Conservation (phyloP, 2,329 filamentous ascomycete species). For the Aspergillus brunneoviolaceus region DNA sequence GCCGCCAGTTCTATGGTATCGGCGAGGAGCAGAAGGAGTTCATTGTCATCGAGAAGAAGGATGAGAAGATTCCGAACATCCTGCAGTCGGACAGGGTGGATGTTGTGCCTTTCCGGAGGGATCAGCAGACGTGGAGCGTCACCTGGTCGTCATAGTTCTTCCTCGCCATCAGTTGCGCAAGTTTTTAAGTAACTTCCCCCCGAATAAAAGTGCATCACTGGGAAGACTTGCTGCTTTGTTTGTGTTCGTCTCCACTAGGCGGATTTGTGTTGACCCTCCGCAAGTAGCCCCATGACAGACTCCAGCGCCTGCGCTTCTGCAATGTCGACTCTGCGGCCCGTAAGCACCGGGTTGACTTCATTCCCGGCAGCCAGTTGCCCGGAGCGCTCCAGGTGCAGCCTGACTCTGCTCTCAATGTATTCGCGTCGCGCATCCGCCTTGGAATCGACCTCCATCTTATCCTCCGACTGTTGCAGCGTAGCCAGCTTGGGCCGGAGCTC, state of each 20-base stretch:
- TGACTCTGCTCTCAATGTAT: conserved; percentile 80
- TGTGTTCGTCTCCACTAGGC: conserved; percentile 10
- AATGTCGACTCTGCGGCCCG: conserved; percentile 40
- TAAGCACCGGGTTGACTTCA: conserved; percentile 35
- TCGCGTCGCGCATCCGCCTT: conserved; percentile 71
- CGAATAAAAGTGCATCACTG: neutral
- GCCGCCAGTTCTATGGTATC: conserved; percentile 59
- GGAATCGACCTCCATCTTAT: conserved; percentile 45
- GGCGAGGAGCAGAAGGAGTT: conserved; percentile 48
- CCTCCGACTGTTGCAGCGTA: conserved; percentile 38
- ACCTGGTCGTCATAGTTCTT: conserved; percentile 29
- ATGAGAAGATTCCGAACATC: conserved; percentile 55
- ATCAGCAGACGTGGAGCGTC: conserved; percentile 52
- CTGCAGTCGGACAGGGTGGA: conserved; percentile 58
- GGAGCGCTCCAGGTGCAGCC: conserved; percentile 68
- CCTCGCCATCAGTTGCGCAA: neutral
- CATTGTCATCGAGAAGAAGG: conserved; percentile 58
- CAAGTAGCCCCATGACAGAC: conserved; percentile 38
- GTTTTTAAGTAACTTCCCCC: neutral
- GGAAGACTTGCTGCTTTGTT: neutral
- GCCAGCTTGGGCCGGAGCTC: conserved; percentile 65
- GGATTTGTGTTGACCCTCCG: conserved; percentile 24
- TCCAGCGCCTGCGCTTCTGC: conserved; percentile 45
- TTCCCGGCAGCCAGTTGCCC: conserved; percentile 39
- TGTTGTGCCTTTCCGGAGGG: conserved; percentile 65